Conservation (phyloP, 2,329 filamentous ascomycete genomes). For the Alternaria sp. region DNA sequence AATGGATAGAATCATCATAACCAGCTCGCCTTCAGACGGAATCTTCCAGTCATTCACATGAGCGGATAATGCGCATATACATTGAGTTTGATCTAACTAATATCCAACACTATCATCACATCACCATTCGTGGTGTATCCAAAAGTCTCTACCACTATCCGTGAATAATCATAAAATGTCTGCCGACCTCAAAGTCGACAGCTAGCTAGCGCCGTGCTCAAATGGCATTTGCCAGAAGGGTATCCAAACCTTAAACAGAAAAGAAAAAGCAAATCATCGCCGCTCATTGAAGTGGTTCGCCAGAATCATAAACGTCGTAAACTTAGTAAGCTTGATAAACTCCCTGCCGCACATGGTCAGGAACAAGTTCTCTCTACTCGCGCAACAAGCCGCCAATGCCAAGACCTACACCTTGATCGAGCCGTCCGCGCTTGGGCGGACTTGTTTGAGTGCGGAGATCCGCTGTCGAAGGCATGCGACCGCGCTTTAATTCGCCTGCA, state of each 20-base stretch:
- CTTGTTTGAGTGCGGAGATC: conserved; percentile 34
- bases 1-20: background rate
- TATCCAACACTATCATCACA: background rate
- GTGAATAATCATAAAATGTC: conserved; percentile 3
- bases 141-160: background rate
- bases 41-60: background rate
- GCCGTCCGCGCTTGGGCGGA: conserved; percentile 61
- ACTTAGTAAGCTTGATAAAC: conserved; percentile 8
- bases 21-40: background rate
- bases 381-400: conserved; percentile 61
- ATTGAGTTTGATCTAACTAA: conserved; percentile 18
- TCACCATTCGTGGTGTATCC: background rate
- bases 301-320: conserved; percentile 25
- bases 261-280: background rate
- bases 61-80: conserved; percentile 13
- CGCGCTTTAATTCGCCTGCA: conserved; percentile 44
- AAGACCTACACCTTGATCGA: conserved; percentile 62
- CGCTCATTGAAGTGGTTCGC: background rate
- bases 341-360: conserved; percentile 26
- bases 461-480: conserved; percentile 36
- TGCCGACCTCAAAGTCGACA: conserved; percentile 4
- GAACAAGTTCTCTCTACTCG: conserved; percentile 32
- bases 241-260: conserved; percentile 21
- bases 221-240: conserved; percentile 20
- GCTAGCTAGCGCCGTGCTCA: conserved; percentile 10